Evolutionary conservation across 805 yeast genomes (phyloP).

Genomic region (Vanderwaltozyma polyspora): DNA sequence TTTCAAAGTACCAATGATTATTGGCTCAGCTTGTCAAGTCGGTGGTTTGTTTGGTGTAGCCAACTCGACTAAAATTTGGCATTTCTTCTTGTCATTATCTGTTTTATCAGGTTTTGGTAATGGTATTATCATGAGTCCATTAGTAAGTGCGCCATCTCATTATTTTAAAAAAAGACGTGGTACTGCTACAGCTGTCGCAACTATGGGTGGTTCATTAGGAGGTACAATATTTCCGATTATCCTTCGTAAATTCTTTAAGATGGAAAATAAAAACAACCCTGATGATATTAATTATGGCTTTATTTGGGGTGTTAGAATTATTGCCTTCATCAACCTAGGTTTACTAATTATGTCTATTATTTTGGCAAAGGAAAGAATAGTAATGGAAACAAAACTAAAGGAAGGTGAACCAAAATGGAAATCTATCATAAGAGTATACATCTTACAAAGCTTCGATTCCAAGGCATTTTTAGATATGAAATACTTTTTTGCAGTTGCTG

Average conservation of each 20-base stretch:
- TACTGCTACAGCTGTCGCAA: slow-evolving; percentile 34
- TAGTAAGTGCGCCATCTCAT: slow-evolving; percentile 48
- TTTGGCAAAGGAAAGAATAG: slow-evolving; percentile 35
- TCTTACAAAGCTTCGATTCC: slow-evolving; percentile 24
- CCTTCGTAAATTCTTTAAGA: slow-evolving; percentile 32
- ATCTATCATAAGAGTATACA: slow-evolving; percentile 14
- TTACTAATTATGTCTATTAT: slow-evolving; percentile 25
- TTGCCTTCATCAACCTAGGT: slow-evolving; percentile 32
- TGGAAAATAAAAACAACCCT: slow-evolving; percentile 1
- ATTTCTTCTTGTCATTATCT: slow-evolving; percentile 46
- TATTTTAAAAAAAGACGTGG: slow-evolving; percentile 51
- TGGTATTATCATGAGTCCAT: slow-evolving; percentile 43
- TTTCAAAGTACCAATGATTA: slow-evolving; percentile 29
- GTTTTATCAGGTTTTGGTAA: slow-evolving; percentile 43
- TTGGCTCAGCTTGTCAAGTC: slow-evolving; percentile 32
- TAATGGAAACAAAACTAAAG: background rate
- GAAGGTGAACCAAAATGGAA: slow-evolving; percentile 5
- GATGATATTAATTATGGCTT: slow-evolving; percentile 29
- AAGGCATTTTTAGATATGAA: slow-evolving; percentile 32
- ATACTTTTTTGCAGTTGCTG: slow-evolving; percentile 30
- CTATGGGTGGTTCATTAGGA: slow-evolving; percentile 40
- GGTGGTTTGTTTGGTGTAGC: slow-evolving; percentile 41
- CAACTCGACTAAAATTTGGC: slow-evolving; percentile 38
- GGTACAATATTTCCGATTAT: slow-evolving; percentile 42
- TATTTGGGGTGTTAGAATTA: slow-evolving; percentile 42